A percentile compares a stretch with the other conserved stretches of the same genome.
phyloP scores from a whole-genome alignment of 2,329 filamentous ascomycete species.

The Stagonosporopsis rhizophila region DNA sequence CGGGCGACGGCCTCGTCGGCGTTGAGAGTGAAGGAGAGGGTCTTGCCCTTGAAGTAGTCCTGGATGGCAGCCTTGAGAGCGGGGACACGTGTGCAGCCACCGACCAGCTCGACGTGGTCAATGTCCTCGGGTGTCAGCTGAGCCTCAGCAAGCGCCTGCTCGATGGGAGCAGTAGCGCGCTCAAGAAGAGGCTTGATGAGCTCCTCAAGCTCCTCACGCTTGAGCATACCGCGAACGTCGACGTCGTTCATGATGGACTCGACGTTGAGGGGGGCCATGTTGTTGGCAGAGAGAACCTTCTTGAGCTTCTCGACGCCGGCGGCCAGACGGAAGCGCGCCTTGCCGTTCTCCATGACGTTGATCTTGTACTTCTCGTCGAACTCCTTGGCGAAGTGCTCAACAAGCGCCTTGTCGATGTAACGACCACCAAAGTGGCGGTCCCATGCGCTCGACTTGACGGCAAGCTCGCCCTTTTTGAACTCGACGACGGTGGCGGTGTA shows the following conservation, averaged over 20 bases:
- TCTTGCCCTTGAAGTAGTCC: constrained; percentile 87
- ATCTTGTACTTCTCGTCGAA: constrained; percentile 99
- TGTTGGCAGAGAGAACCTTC: constrained; percentile 97
- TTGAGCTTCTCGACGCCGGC: constrained; percentile 96
- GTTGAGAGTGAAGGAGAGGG: constrained; percentile 94
- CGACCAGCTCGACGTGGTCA: constrained; percentile 90
- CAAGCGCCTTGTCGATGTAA: constrained; percentile 93
- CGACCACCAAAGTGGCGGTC: constrained; percentile 97
- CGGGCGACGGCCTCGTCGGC: constrained; percentile 96
- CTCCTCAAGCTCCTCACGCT: constrained; percentile 91
- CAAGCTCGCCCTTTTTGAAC: constrained; percentile 95
- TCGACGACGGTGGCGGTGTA: constrained; percentile 94
- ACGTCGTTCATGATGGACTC: constrained; percentile 99
- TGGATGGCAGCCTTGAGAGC: constrained; percentile 89
- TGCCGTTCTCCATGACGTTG: constrained; percentile 88
- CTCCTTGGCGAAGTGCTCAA: constrained; percentile 93
- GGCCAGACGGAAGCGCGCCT: constrained; percentile 85
- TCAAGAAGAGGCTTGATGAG: constrained; percentile 84
- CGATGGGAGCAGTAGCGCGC: constrained; percentile 75
- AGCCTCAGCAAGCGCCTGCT: constrained; percentile 92
- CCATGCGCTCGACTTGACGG: constrained; percentile 89
- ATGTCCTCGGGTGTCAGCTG: constrained; percentile 92
- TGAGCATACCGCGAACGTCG: constrained; percentile 87
- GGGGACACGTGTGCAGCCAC: constrained; percentile 92
- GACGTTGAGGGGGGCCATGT: constrained; percentile 90